These are phyloP conservation scores for Geotrichum bryndzae DNA, from an alignment of 1,139 yeast species.

Conservation along the genomic window DNA sequence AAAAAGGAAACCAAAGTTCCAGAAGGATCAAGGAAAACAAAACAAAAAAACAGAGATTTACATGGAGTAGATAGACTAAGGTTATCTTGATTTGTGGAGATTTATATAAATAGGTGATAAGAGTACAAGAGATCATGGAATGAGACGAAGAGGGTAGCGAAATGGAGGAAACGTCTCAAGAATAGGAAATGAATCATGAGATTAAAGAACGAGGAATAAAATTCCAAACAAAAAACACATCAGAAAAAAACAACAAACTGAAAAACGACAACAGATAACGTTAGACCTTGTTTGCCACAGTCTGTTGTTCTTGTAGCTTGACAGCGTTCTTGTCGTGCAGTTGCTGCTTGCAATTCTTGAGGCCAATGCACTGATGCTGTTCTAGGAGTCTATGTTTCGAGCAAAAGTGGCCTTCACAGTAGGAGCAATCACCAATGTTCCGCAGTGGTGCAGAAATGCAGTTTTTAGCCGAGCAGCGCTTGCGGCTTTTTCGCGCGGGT, in stretches of 20 bases:
- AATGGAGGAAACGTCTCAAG: not conserved
- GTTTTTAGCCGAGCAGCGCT: conserved; percentile 54
- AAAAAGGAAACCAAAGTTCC: too few species aligned
- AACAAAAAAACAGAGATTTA: not conserved
- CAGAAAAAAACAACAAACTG: not conserved
- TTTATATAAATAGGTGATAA: not conserved
- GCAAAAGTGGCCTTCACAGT: conserved; percentile 82
- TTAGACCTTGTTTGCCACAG: conserved; percentile 41
- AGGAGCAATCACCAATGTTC: conserved; percentile 83
- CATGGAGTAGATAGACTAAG: not conserved
- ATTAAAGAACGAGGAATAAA: not conserved
- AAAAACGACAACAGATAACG: not conserved
- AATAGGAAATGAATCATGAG: not conserved
- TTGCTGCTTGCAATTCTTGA: conserved; percentile 73
- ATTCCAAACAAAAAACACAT: not conserved
- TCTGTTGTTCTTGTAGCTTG: conserved; percentile 41
- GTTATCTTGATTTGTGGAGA: not conserved
- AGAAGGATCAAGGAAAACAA: not conserved
- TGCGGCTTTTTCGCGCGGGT: conserved; percentile 45
- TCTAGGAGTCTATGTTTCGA: conserved; percentile 83
- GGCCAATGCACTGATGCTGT: conserved; percentile 74
- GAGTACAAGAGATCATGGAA: not conserved
- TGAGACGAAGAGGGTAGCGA: not conserved
- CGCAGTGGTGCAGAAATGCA: conserved; percentile 69
- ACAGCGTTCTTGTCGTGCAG: conserved; percentile 53